Evolutionary conservation across 2,329 filamentous ascomycete species (phyloP), one percentile per base, ranked within the genome.

Genomic region (Cladosporium sp.): DNA sequence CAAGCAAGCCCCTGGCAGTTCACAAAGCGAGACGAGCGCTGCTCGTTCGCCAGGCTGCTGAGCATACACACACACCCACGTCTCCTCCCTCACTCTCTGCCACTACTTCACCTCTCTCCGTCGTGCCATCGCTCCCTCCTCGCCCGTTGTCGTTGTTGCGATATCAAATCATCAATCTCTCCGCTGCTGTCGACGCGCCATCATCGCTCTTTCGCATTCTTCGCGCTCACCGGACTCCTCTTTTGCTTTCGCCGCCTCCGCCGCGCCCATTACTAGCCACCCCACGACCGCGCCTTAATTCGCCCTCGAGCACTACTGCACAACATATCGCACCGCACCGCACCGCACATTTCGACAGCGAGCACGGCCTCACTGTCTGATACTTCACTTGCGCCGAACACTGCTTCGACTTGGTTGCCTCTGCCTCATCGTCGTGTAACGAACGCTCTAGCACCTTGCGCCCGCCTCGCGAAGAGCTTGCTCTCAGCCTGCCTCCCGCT

Each of bases 311-410:
- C 58, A 48, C 21, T 43, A 39, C 32, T 36, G 34, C 56, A 39
- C 32, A 3, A 25, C 39, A 16, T 26, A 28, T 26, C 34, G 34
- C 36, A 46, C 58, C 13, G 28, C 28, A 28, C 28, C 28, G 28
- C 58, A 32, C 58, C 13, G 28, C 48, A 28, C 49, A 34, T 34
- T 26, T 56, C 49, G 60, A 56, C 60, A 56, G 14, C 49, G 60
- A 63, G 60, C 60, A 25, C 60, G 60, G 60, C 36, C 60, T 63
- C 60, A 26, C 39, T 63, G 60, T 63, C 34, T 36, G 60, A 21
- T n/a, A n/a, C 39, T 46, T 46, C 39, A 46, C 48, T 18, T 36
- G 56, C 56, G 34, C 32, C 36, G 39, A 36, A 43, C 21, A 18
- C 18, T n/a, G 16, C n/a, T 23, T 58, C 56, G 36, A 58, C 36